These are phyloP conservation scores for Passalora sequoiae DNA, from an alignment of 2,329 filamentous ascomycete genomes.

Conservation along the genomic window DNA sequence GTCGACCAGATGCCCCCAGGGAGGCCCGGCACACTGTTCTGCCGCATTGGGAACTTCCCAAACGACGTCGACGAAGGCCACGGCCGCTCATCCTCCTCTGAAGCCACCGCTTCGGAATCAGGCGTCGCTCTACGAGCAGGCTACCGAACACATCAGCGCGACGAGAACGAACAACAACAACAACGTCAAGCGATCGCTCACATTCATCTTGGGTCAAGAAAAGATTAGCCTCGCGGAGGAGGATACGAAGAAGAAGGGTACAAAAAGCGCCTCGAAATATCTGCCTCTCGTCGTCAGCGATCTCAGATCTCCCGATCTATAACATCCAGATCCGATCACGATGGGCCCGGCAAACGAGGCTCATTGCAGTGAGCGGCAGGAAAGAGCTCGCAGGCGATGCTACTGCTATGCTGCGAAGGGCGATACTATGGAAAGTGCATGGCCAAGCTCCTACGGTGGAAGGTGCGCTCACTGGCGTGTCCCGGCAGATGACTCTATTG, in stretches of 20 bases:
- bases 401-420: too few species aligned
- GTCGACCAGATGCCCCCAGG: conserved; percentile 35
- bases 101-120: conserved; percentile 88
- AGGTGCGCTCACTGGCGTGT: too few species aligned
- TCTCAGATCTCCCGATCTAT: too few species aligned
- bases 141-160: conserved; percentile 19
- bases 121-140: conserved; percentile 73
- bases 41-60: conserved; percentile 38
- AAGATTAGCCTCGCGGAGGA: conserved; percentile 1
- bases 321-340: too few species aligned
- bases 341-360: too few species aligned
- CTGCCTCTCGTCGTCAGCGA: conserved; percentile 11
- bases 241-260: conserved; percentile 3
- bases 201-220: conserved; percentile 23
- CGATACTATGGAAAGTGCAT: too few species aligned
- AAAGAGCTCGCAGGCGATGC: too few species aligned
- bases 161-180: background rate
- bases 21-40: conserved; percentile 39
- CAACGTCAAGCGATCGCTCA: conserved; percentile 7
- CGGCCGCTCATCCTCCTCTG: conserved; percentile 78
- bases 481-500: too few species aligned
- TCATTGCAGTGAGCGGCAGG: too few species aligned
- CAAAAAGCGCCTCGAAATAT: conserved; percentile 14
- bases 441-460: too few species aligned
- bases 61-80: conserved; percentile 51